Evolutionary conservation across 768 basidiomycete genomes (phyloP), one percentile per base, ranked within the genome.

Genomic region (Termitomyces sp.): DNA sequence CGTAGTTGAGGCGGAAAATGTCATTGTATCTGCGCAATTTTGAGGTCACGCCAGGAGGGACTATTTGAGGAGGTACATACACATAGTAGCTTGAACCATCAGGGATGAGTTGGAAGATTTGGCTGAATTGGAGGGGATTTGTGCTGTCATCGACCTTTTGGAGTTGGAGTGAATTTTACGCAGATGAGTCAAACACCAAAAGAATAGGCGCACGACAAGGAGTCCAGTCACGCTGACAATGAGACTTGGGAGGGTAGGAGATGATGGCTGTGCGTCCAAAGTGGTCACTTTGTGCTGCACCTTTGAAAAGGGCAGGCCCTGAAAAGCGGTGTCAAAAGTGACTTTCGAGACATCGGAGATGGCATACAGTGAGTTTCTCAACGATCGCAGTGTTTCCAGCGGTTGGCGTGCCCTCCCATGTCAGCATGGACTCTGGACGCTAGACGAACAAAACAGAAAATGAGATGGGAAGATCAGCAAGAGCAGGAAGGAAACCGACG

Each of bases 201-300:
- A 12, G 12, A 2, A 39, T 50, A 28, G 42, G 73, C 84, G 60
- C 62, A 91, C 95, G 45, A 87, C 35, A 37, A 98, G 76, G 44
- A 84, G 70, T 3, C 96, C 96, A n/a, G 94, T 97, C 19, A 98
- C 93, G 68, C 85, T 84, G 56, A 98, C 92, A 48, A 92, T 70
- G 57, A 85, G 70, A 61, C 82, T 85, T 1, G 84, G 79, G 10
- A 79, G 67, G 8, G 71, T 63, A 2, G 74, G 70, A 5, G 80
- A 79, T 1, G 94, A 90, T 1, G 95, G 96, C 70, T 98, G 97
- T 12, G 86, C 89, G 68, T 97, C 94, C 41, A 84, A 72, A 7
- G 94, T 98, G 21, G 82, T 76, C 64, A 98, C 79, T 50, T 83
- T 81, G 79, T 98, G 96, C 64, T 73, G 71, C 48, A 98, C 91